Conservation (phyloP, 2,329 filamentous ascomycete species). For the Trichoderma hamatum region DNA sequence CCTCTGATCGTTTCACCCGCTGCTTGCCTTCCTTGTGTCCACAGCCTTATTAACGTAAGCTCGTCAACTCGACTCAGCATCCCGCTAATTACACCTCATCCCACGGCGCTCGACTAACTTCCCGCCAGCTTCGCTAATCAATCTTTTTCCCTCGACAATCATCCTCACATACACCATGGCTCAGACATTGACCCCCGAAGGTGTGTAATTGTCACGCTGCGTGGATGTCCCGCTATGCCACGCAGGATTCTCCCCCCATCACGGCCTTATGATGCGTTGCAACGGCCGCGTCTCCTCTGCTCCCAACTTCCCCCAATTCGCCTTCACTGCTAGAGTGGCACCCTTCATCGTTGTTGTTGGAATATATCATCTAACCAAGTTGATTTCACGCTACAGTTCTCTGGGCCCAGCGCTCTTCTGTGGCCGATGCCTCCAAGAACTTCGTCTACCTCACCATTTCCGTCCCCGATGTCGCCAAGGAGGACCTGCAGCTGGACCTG, state of each 20-base stretch:
- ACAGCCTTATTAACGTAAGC: slow-evolving; percentile 21
- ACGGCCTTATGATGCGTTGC: neutral
- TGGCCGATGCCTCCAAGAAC: slow-evolving; percentile 81
- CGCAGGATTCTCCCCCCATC: neutral
- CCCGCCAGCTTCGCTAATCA: neutral
- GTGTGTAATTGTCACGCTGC: slow-evolving; percentile 34
- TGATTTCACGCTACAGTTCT: slow-evolving; percentile 63
- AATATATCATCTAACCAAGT: neutral
- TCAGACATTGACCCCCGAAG: slow-evolving; percentile 44
- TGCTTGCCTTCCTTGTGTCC: slow-evolving; percentile 9
- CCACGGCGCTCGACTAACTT: neutral
- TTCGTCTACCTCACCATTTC: slow-evolving; percentile 91
- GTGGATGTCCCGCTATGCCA: neutral
- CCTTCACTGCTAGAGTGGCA: neutral
- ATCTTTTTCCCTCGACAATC: neutral
- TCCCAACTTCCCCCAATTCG: neutral
- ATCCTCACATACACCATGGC: slow-evolving; percentile 32
- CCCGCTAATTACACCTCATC: neutral
- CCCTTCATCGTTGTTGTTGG: neutral
- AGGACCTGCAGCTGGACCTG: slow-evolving; percentile 79
- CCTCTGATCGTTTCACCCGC: slow-evolving; percentile 17
- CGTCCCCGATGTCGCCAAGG: slow-evolving; percentile 78
- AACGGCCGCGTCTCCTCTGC: neutral
- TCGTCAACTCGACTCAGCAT: neutral
- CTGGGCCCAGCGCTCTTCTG: slow-evolving; percentile 96